Conservation (phyloP, 2,329 filamentous ascomycete genomes). For the Botrytis fragariae region DNA sequence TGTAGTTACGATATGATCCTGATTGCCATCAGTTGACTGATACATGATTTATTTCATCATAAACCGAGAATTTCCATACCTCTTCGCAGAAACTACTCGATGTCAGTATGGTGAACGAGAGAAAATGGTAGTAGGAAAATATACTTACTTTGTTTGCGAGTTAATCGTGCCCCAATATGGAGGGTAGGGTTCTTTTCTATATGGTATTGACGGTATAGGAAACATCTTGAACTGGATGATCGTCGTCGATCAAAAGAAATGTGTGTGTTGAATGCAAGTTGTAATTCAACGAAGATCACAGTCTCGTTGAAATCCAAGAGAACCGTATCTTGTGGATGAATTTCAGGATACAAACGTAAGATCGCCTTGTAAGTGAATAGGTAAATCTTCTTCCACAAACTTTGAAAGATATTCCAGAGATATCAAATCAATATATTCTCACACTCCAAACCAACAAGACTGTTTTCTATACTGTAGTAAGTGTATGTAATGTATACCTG, state of each 20-base stretch:
- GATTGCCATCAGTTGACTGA: background rate
- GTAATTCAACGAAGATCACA: background rate
- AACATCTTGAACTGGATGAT: background rate
- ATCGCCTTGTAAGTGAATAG: background rate
- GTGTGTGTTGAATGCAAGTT: background rate
- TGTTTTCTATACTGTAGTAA: background rate
- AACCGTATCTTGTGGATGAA: background rate
- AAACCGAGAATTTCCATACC: constrained; percentile 22
- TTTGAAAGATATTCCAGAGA: background rate
- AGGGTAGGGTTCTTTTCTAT: constrained; percentile 30
- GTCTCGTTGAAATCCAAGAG: background rate
- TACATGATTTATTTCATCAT: background rate
- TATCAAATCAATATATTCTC: background rate
- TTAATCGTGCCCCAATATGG: constrained; percentile 34
- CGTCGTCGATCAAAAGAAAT: background rate
- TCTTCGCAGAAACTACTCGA: constrained; percentile 37
- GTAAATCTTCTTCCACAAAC: background rate
- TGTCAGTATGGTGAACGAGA: background rate
- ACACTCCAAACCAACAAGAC: background rate
- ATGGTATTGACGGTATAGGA: constrained; percentile 26
- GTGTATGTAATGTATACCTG: background rate
- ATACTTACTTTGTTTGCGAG: constrained; percentile 33
- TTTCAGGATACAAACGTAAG: background rate
- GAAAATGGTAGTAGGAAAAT: background rate
- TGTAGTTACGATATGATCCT: constrained; percentile 53